Conservation (phyloP, 805 yeast genomes). For the baker's yeast (Saccharomyces cerevisiae) region DNA sequence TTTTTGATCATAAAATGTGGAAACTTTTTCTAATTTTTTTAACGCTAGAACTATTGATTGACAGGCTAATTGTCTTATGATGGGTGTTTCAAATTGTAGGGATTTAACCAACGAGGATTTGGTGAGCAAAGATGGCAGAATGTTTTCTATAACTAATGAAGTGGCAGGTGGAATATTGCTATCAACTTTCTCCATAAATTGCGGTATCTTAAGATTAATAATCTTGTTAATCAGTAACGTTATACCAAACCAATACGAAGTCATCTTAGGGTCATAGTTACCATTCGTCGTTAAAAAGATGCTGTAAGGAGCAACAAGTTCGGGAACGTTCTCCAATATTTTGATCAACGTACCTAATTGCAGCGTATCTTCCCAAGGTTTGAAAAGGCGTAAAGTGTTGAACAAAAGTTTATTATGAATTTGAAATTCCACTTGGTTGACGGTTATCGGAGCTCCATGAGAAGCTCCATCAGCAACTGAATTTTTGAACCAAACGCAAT, state of each 20-base stretch:
- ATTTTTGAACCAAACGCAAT: slow-evolving; percentile 43
- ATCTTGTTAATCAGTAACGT: slow-evolving; percentile 53
- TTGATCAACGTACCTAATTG: slow-evolving; percentile 50
- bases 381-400: slow-evolving; percentile 52
- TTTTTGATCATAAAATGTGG: slow-evolving; percentile 31
- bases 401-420: slow-evolving; percentile 62
- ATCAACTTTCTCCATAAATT: slow-evolving; percentile 23
- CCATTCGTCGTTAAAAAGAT: slow-evolving; percentile 54
- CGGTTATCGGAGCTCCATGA: slow-evolving; percentile 37
- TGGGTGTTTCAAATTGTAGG: slow-evolving; percentile 39
- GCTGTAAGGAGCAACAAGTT: slow-evolving; percentile 65
- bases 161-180: slow-evolving; percentile 30
- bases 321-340: slow-evolving; percentile 51
- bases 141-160: slow-evolving; percentile 41
- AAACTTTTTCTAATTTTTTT: slow-evolving; percentile 42
- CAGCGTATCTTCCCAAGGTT: slow-evolving; percentile 70
- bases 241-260: slow-evolving; percentile 79
- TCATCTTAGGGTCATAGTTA: slow-evolving; percentile 66
- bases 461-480: slow-evolving; percentile 15
- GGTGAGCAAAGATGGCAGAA: slow-evolving; percentile 59
- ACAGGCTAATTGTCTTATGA: slow-evolving; percentile 56
- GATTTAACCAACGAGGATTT: slow-evolving; percentile 51
- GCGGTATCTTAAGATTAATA: slow-evolving; percentile 50
- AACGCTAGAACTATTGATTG: slow-evolving; percentile 51
- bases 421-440: slow-evolving; percentile 46